Evolutionary conservation across 176 grass and related monocot genomes (phyloP).

Genomic region (Puccinellia tenuiflora): DNA sequence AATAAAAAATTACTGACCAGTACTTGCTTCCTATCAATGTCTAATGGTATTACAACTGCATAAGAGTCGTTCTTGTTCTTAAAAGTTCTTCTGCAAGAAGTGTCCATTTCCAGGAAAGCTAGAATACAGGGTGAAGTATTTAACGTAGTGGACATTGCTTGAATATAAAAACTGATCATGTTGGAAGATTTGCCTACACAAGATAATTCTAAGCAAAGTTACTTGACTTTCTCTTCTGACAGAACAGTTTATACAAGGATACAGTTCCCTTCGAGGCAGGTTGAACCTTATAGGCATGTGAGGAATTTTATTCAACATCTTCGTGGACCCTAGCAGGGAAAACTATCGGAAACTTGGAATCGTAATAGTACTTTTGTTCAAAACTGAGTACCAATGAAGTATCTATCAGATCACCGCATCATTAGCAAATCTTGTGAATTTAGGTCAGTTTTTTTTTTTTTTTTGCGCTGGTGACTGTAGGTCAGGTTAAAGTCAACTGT

Average conservation of each 20-base stretch:
- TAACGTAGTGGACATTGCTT: neutral
- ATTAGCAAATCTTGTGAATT: neutral
- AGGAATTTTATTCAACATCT: neutral
- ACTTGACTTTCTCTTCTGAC: neutral
- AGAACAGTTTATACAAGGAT: neutral
- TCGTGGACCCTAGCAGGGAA: neutral
- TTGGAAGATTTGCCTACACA: neutral
- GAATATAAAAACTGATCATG: neutral
- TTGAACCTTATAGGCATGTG: neutral
- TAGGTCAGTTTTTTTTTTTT: too few species aligned
- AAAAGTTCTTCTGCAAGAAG: neutral
- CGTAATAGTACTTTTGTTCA: neutral
- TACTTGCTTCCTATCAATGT: neutral
- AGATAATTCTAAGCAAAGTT: neutral
- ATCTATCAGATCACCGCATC: neutral
- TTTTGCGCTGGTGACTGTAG: neutral
- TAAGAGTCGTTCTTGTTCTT: neutral
- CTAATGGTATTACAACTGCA: constrained; percentile 11
- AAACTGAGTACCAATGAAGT: neutral
- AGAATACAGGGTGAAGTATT: neutral
- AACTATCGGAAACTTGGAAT: neutral
- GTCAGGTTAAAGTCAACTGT: neutral
- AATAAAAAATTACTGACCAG: neutral
- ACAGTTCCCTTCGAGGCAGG: neutral
- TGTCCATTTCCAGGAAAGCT: neutral